Base-by-base conservation (phyloP, 2,329 filamentous ascomycete species). In the Hypoxylon sp. region DNA sequence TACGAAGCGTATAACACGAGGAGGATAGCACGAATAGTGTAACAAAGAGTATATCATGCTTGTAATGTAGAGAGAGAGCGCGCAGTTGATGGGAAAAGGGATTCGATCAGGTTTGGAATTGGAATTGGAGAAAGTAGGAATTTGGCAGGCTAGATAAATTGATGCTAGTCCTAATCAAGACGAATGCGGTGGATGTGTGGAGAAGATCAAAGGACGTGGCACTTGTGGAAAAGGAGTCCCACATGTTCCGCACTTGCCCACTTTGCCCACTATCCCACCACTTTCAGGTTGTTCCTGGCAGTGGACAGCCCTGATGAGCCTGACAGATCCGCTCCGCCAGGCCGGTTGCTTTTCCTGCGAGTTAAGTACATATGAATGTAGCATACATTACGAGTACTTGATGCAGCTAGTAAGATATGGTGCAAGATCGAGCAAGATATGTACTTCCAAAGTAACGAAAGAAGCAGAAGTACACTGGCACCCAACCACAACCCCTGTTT, bases 261-360 rank as follows among this genome's bases (percentile, higher is more conserved):
- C n/a, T n/a, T n/a, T n/a, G n/a, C n/a, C n/a, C n/a, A n/a, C n/a
- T n/a, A n/a, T n/a, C n/a, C n/a, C n/a, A n/a, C n/a, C n/a, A n/a
- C n/a, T n/a, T n/a, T n/a, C n/a, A n/a, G n/a, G 27, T 23, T 21
- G 41, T 37, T 23, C 40, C 44, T 44, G 44, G 51, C 51, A 41
- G 34, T 41, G 44, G 27, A 12, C n/a, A 43, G 48, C 31, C 51
- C 35, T 19, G 38, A 31, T 19, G 43, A 44, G 29, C 12, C 45
- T 45, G 38, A 41, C 45, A 57, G 50, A 57, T 57, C 45, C 49
- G 54, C 54, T 50, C 53, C 49, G 49, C 49, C 40, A 53, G 49
- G 44, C 44, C 49, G 49, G 44, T 36, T 38, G 19, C 21, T 41
- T 48, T 51, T 25, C 38, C 45, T 20, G 31, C 13, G 5, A 17